A percentile compares a stretch with the other conserved stretches of the same genome.
Conservation (phyloP, 2,329 filamentous ascomycete species). For the Cladosporium sp. region DNA sequence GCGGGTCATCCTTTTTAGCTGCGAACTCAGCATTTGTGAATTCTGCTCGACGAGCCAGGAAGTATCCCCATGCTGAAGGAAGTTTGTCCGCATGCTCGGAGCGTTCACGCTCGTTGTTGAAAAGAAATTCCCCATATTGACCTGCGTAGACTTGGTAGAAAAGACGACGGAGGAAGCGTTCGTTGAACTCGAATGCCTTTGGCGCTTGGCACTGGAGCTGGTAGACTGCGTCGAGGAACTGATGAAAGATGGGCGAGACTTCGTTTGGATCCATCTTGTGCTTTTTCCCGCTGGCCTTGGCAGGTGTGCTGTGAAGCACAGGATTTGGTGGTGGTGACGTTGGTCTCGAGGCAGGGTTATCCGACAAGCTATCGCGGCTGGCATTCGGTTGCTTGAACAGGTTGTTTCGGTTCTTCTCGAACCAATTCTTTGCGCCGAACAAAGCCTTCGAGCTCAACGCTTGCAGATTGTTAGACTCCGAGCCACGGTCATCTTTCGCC, state of each 20-base stretch:
- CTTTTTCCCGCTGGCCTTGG: constrained; percentile 48
- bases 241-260: constrained; percentile 93
- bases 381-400: constrained; percentile 45
- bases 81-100: constrained; percentile 62
- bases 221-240: constrained; percentile 92
- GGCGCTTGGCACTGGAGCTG: constrained; percentile 83
- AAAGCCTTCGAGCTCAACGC: constrained; percentile 61
- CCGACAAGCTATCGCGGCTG: constrained; percentile 62
- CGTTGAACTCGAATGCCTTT: constrained; percentile 91
- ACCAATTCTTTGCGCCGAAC: constrained; percentile 76
- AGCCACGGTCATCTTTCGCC: constrained; percentile 42
- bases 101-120: constrained; percentile 89
- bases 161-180: constrained; percentile 81
- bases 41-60: constrained; percentile 72
- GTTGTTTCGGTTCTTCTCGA: constrained; percentile 61
- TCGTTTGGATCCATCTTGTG: constrained; percentile 81
- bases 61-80: constrained; percentile 93
- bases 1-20: constrained; percentile 68
- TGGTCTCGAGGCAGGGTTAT: constrained; percentile 47
- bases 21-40: constrained; percentile 83
- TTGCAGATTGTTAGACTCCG: constrained; percentile 38
- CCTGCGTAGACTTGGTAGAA: constrained; percentile 94
- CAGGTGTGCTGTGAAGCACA: constrained; percentile 45
- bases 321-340: constrained; percentile 37
- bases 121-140: constrained; percentile 95